phyloP scores from a whole-genome alignment of 2,329 filamentous ascomycete genomes.

The Pyrenochaeta sp. region DNA sequence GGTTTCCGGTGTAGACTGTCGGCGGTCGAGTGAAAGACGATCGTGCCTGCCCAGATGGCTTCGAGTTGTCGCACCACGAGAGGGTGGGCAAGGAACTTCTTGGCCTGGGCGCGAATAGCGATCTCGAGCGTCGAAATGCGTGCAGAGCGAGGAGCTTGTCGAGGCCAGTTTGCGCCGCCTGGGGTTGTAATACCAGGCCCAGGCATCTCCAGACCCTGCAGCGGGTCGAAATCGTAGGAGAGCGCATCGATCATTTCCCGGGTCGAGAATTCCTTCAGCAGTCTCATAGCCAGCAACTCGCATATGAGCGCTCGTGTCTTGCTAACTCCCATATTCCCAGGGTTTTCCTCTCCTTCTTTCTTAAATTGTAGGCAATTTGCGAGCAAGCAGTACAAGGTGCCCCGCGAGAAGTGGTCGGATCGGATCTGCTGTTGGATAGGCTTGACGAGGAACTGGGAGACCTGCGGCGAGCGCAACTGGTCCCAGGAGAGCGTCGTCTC shows the following conservation, averaged over 20 bases:
- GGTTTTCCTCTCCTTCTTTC: constrained; percentile 83
- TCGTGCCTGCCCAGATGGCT: constrained; percentile 94
- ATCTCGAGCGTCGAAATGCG: constrained; percentile 92
- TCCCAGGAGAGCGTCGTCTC: constrained; percentile 96
- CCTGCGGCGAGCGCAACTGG: constrained; percentile 91
- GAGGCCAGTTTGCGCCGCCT: constrained; percentile 34
- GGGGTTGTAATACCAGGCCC: constrained; percentile 39
- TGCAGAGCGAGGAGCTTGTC: constrained; percentile 62
- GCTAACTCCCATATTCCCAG: constrained; percentile 84
- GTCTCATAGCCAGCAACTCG: constrained; percentile 87
- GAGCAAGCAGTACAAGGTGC: constrained; percentile 88
- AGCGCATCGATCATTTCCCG: constrained; percentile 92
- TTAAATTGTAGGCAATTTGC: constrained; percentile 93
- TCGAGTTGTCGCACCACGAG: constrained; percentile 94
- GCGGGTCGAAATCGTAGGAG: constrained; percentile 92
- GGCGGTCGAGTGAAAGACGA: constrained; percentile 90
- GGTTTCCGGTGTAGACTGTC: constrained; percentile 79
- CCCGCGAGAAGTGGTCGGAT: constrained; percentile 81
- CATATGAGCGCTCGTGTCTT: constrained; percentile 87
- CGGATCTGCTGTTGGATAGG: constrained; percentile 92
- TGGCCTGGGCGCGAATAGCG: constrained; percentile 90
- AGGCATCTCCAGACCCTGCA: constrained; percentile 76
- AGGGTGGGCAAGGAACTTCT: constrained; percentile 90
- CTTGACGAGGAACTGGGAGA: constrained; percentile 94
- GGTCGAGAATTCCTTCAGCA: constrained; percentile 88